Conservation (phyloP, 257 asterid species). For the Eustoma russellianum region DNA sequence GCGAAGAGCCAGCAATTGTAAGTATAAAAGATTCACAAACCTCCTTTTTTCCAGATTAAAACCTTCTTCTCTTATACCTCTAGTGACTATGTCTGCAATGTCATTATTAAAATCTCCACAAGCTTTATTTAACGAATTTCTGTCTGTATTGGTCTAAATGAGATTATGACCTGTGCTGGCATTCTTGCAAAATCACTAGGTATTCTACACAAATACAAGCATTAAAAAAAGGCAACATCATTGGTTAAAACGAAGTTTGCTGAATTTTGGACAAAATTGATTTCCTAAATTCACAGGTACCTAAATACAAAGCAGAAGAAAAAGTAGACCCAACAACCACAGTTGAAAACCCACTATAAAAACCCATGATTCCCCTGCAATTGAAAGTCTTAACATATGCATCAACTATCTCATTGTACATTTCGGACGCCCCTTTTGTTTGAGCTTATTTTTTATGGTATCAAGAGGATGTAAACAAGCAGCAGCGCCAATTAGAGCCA, state of each 20-base stretch:
- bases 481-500: conserved; percentile 70
- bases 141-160: too few relatives aligned
- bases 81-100: neutral
- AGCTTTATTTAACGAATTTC: too few relatives aligned
- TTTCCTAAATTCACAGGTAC: conserved; percentile 95
- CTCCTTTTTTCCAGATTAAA: neutral
- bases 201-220: too few relatives aligned
- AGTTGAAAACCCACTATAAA: conserved; percentile 87
- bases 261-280: conserved; percentile 56
- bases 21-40: too few relatives aligned
- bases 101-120: too few relatives aligned
- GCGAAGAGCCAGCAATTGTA: too few relatives aligned
- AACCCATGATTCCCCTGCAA: conserved; percentile 63
- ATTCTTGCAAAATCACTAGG: too few relatives aligned
- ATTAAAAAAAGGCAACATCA: too few relatives aligned
- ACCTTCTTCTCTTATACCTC: neutral
- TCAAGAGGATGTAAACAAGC: conserved; percentile 91
- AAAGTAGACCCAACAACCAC: conserved; percentile 91
- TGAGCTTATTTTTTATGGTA: conserved; percentile 89
- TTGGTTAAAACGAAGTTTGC: too few relatives aligned
- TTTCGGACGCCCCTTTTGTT: conserved; percentile 85
- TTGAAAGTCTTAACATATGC: conserved; percentile 75
- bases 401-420: conserved; percentile 73
- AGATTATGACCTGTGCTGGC: too few relatives aligned
- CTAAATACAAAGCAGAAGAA: conserved; percentile 92